Percentiles rank a stretch among this genome's conserved stretches.
Conservation (phyloP, 164 flowering plant genomes). For the Tinospora cordifolia region DNA sequence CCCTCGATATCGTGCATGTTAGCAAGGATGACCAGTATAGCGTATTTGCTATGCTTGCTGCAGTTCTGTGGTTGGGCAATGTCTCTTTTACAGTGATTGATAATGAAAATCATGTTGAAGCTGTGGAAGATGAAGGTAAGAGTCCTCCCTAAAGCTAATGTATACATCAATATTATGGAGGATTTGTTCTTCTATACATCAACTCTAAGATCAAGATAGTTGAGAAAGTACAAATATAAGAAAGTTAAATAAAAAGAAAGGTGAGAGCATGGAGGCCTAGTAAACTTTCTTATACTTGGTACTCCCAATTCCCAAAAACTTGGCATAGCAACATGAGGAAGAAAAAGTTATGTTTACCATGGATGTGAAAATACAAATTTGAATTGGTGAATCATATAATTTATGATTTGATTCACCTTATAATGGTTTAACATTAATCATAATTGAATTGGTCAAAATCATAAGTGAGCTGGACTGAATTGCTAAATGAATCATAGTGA, state of each 20-base stretch:
- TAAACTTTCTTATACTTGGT: too few relatives aligned
- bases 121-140: slow-evolving; percentile 82
- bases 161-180: background rate
- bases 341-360: too few relatives aligned
- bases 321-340: too few relatives aligned
- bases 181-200: background rate
- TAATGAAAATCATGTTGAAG: slow-evolving; percentile 92
- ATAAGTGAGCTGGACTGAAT: too few relatives aligned
- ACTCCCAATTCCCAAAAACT: too few relatives aligned
- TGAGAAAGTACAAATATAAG: background rate
- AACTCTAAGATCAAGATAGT: background rate
- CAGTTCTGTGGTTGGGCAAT: slow-evolving; percentile 94
- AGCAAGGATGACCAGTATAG: slow-evolving; percentile 85
- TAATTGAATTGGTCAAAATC: too few relatives aligned
- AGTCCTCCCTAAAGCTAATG: slow-evolving; percentile 2
- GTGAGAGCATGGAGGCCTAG: too few relatives aligned
- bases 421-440: too few relatives aligned
- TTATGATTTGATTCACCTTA: too few relatives aligned
- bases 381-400: too few relatives aligned
- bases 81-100: slow-evolving; percentile 75
- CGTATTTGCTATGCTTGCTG: slow-evolving; percentile 92
- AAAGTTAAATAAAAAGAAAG: background rate
- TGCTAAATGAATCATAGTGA: too few relatives aligned
- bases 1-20: slow-evolving; percentile 84
- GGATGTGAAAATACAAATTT: too few relatives aligned